Base-by-base conservation (phyloP, 331 rosid genomes). In the Dryas integrifolia region DNA sequence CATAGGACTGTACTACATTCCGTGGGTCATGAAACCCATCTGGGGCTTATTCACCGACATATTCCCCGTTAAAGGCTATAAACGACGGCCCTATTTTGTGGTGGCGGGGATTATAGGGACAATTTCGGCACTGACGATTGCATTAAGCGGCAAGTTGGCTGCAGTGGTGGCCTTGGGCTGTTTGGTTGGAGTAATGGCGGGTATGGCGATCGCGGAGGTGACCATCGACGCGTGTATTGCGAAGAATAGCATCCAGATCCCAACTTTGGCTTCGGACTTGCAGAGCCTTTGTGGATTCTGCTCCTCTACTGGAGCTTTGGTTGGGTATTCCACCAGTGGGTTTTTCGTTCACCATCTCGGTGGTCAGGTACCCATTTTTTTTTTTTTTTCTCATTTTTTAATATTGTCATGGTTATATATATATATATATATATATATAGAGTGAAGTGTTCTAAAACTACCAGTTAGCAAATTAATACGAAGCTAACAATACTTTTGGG, bases 181-280 rank as follows among this genome's bases (percentile, higher is more conserved):
- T 52, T 83, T 91, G 16, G 13, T 91, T 1, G 90, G 91, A 0
- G 72, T 88, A 0, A 79, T 87, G 6, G 89, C 87, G 0, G 82
- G 89, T 21, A 40, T 87, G 67, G 90, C 97, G 2, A 87, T 91
- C 2, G 82, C 92, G 1, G 95, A 85, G 3, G 97, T 91, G 18
- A 85, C 92, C 2, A 87, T 91, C 7, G 97, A 91, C 5, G 96
- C 97, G 1, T 88, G 96, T 49, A 87, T 91, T 26, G 97, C 93
- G 5, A 77, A 88, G 79, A 85, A 73, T 16, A 88, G 97, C 59
- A 91, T 91, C 52, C 86, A 85, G 81, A 66, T 79, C 0, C 75
- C 82, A 11, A 57, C 84, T 3, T 53, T 91, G 41, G 97, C 97
- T 5, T 76, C 92, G 1, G 92, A 91, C 48, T 66, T 91, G 86